Percentiles rank a stretch among this genome's conserved stretches.
These are phyloP conservation scores for Crithidia brevicula DNA, from an alignment of 208 protist genomes.

Conservation along the genomic window DNA sequence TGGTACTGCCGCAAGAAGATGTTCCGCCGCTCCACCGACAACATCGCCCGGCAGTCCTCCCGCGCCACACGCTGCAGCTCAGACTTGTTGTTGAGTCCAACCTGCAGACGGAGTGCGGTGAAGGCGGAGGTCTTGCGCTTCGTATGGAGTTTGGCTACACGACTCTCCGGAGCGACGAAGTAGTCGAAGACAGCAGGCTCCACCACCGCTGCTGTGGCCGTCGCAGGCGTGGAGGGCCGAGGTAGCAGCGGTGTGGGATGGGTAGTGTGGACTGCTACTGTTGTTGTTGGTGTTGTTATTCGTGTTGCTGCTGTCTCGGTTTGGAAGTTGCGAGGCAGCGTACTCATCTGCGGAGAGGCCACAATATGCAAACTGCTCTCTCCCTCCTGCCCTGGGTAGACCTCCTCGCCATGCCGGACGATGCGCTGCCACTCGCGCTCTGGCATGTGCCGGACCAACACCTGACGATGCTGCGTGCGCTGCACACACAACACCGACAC, in stretches of 20 bases:
- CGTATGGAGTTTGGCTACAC: not conserved
- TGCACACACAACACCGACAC: constrained; percentile 35
- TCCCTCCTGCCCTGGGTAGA: constrained; percentile 21
- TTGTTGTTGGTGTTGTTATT: not conserved
- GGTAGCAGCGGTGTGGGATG: not conserved
- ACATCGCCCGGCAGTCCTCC: constrained; percentile 25
- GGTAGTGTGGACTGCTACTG: not conserved
- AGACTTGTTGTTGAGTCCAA: not conserved
- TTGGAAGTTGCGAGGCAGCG: constrained; percentile 2
- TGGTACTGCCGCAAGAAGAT: constrained; percentile 35
- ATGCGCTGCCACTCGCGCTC: constrained; percentile 37
- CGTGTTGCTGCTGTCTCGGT: not conserved
- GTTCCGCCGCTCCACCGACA: constrained; percentile 29
- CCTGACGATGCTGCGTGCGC: constrained; percentile 13
- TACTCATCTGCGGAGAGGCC: constrained; percentile 17
- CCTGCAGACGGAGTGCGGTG: constrained; percentile 4
- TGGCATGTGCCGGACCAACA: constrained; percentile 38
- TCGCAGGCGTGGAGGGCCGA: not conserved
- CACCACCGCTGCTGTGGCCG: not conserved
- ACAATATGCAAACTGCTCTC: constrained; percentile 34
- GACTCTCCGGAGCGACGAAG: constrained; percentile 33
- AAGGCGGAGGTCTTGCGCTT: not conserved
- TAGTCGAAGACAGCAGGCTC: constrained; percentile 34
- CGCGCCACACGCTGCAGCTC: constrained; percentile 27
- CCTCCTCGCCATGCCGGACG: constrained; percentile 26